Evolutionary conservation across 2,329 filamentous ascomycete species (phyloP).

Genomic region (Pseudophaeomoniella oleicola): DNA sequence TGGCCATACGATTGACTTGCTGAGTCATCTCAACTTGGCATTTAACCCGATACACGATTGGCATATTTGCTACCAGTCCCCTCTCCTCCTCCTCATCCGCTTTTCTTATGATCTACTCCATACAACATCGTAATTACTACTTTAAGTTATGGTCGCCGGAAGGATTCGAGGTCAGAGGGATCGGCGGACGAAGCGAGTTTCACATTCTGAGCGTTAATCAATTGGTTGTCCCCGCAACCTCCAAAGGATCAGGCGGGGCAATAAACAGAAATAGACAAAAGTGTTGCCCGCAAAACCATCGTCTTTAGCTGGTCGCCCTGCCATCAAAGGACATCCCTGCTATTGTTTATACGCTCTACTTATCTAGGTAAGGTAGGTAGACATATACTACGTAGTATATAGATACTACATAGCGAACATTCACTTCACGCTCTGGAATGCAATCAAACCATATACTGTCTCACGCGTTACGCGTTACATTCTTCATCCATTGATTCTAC

Average conservation of each 20-base stretch:
- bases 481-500: slow-evolving; percentile 1
- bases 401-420: background rate
- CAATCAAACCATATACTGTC: background rate
- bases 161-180: too few relatives aligned
- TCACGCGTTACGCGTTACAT: too few relatives aligned
- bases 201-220: background rate
- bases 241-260: background rate
- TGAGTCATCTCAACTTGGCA: too few relatives aligned
- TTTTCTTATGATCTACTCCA: too few relatives aligned
- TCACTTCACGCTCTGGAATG: background rate
- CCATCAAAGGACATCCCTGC: background rate
- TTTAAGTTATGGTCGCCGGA: too few relatives aligned
- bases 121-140: too few relatives aligned
- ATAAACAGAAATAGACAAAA: background rate
- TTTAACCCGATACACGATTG: too few relatives aligned
- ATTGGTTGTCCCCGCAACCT: background rate
- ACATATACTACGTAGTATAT: background rate
- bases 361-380: background rate
- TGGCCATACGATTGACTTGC: too few relatives aligned
- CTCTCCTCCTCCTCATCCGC: too few relatives aligned
- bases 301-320: background rate
- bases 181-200: background rate
- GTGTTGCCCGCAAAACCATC: background rate
- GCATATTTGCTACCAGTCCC: too few relatives aligned
- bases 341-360: background rate